These are phyloP conservation scores for Lithocarpus polystachyus DNA, from an alignment of 306 rosid species.

Conservation along the genomic window DNA sequence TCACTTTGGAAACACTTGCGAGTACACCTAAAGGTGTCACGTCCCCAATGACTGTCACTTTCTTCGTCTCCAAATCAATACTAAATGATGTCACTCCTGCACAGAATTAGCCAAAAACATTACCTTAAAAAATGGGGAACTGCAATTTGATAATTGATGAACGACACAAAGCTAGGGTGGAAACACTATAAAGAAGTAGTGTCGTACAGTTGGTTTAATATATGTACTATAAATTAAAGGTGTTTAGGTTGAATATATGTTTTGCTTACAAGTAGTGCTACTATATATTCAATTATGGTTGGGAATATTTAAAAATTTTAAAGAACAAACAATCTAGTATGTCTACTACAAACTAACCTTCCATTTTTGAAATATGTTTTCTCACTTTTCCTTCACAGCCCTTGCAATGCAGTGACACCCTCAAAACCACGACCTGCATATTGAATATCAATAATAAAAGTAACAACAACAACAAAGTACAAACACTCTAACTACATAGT, in stretches of 20 bases:
- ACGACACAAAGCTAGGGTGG: not conserved
- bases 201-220: too few relatives aligned
- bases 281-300: not conserved
- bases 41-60: slow-evolving; percentile 74
- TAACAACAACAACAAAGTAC: not conserved
- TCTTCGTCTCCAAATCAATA: slow-evolving; percentile 69
- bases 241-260: not conserved
- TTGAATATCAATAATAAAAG: slow-evolving; percentile 1
- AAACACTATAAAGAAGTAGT: not conserved
- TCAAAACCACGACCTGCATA: slow-evolving; percentile 67
- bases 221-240: not conserved
- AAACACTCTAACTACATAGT: not conserved
- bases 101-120: not conserved
- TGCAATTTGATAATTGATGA: not conserved
- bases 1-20: slow-evolving; percentile 79
- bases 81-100: slow-evolving; percentile 87
- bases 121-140: not conserved
- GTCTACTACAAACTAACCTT: slow-evolving; percentile 44
- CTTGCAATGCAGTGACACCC: slow-evolving; percentile 81
- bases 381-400: slow-evolving; percentile 87
- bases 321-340: too few relatives aligned
- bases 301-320: too few relatives aligned
- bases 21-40: slow-evolving; percentile 69
- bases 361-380: slow-evolving; percentile 84
- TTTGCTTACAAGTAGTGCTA: not conserved